Conservation (phyloP, 1,284 basidiomycete genomes). For the Marasmius oreades region DNA sequence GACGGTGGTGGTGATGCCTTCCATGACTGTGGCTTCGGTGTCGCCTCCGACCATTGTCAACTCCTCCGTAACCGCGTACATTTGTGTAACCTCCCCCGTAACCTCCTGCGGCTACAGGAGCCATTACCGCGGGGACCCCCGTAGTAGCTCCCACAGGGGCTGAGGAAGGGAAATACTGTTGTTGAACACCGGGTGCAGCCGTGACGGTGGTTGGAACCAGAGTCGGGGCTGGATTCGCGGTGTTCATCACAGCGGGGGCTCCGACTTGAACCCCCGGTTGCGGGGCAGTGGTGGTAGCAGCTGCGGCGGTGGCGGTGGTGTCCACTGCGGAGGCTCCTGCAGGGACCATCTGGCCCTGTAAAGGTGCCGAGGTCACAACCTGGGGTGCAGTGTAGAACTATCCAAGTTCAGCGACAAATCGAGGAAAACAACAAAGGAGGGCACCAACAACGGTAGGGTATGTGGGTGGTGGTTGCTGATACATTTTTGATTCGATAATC, state of each 20-base stretch:
- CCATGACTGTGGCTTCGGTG: conserved; percentile 2
- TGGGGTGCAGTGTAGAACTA: background rate
- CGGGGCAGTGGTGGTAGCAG: too few species aligned
- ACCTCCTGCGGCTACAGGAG: background rate
- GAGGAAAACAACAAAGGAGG: too few species aligned
- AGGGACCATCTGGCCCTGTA: background rate
- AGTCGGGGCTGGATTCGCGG: background rate
- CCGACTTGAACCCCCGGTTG: background rate
- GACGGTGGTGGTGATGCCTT: background rate
- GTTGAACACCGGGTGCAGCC: background rate
- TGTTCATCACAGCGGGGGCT: background rate
- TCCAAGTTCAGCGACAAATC: background rate
- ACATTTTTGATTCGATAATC: background rate
- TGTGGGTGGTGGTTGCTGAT: too few species aligned
- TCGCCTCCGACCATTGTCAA: background rate
- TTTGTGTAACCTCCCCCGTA: background rate
- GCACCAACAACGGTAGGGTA: too few species aligned
- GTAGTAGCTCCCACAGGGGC: background rate
- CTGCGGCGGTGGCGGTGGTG: background rate
- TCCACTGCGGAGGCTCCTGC: background rate
- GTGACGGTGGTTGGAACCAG: background rate
- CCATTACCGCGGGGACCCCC: background rate
- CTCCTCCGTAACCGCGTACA: background rate
- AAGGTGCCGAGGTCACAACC: background rate
- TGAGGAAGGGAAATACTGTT: background rate